Evolutionary conservation across 2,329 filamentous ascomycete species (phyloP).

Genomic region (Aspergillus novoparasiticus): DNA sequence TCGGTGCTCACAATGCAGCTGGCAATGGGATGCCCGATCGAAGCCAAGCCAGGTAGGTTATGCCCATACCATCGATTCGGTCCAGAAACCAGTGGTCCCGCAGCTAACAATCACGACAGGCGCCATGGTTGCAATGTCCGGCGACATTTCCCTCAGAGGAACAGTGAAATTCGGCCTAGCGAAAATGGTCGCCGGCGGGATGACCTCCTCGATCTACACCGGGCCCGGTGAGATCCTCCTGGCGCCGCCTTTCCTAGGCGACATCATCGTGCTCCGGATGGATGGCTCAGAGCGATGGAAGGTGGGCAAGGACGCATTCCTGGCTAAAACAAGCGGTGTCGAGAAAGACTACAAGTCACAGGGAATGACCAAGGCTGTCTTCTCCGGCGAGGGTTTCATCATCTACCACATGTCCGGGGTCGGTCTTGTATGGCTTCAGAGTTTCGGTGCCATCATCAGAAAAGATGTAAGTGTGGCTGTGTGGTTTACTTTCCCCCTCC

Average conservation of each 20-base stretch:
- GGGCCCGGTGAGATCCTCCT: conserved; percentile 90
- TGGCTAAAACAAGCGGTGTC: conserved; percentile 85
- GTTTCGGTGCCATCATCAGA: conserved; percentile 90
- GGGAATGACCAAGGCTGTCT: conserved; percentile 84
- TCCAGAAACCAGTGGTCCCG: neutral
- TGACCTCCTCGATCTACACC: conserved; percentile 77
- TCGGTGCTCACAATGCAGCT: conserved; percentile 86
- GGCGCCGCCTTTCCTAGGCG: conserved; percentile 77
- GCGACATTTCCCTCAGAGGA: conserved; percentile 81
- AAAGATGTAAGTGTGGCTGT: conserved; percentile 69
- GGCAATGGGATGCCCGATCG: conserved; percentile 82
- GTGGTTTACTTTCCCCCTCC: no score
- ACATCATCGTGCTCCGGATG: conserved; percentile 79
- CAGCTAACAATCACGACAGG: conserved; percentile 49
- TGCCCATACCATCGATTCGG: no score
- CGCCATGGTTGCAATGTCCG: conserved; percentile 93
- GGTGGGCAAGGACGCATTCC: conserved; percentile 82
- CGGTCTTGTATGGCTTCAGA: conserved; percentile 86
- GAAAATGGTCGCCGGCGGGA: conserved; percentile 82
- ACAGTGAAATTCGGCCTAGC: conserved; percentile 84
- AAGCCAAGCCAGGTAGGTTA: conserved; percentile 66
- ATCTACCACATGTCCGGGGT: conserved; percentile 82
- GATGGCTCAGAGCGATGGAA: conserved; percentile 71
- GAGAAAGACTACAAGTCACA: conserved; percentile 86
- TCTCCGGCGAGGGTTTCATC: conserved; percentile 89